Base-by-base conservation (phyloP, 495 filamentous ascomycete species). In the Penicillium steckii region DNA sequence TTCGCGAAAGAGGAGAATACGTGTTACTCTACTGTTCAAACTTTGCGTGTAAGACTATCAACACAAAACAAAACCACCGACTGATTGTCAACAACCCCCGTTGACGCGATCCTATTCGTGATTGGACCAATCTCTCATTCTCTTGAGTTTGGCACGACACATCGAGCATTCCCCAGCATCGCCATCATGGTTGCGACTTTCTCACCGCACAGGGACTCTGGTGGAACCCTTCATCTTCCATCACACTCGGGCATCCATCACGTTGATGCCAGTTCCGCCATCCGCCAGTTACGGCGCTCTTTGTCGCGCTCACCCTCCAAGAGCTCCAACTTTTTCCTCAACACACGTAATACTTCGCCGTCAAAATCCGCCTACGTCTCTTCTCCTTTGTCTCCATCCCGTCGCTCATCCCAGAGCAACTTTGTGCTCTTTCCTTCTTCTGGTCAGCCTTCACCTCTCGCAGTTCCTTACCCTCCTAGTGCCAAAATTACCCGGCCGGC, bases 281-380 rank as follows among this genome's bases (percentile, higher is more conserved):
- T 95, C 45, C 78, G 86, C 55, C 85, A 90, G 55, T 70, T 96
- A 35, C 81, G 90, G 35, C 86, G 90, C 56, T 95, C 91, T 18
- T 75, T 96, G 41, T 95, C 90, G 23, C 79, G 89, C 40, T 95
- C 91, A 8, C 91, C 91, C 8, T 95, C 91, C 8, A 95, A 91
- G 64, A 79, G 76, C 33, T 79, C 82, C 17, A 76, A 78, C 55
- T 89, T 91, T 59, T 80, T 92, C 22, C 71, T 83, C 37, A 75
- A 80, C 23, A 71, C 79, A 15, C 80, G 80, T 47, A 76, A 75
- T 24, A 72, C 77, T 32, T 85, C 81, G 4, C 80, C 82, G 4
- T 75, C 78, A 3, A 77, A 74, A 52, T 57, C 68, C 22, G 47
- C 57, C 32, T 79, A 74, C 50, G 68, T 81, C 24, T 77, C 74